Evolutionary conservation across 352 stramenopile genomes (phyloP), one percentile per base, ranked within the genome.

Genomic region (Phytophthora meadii): DNA sequence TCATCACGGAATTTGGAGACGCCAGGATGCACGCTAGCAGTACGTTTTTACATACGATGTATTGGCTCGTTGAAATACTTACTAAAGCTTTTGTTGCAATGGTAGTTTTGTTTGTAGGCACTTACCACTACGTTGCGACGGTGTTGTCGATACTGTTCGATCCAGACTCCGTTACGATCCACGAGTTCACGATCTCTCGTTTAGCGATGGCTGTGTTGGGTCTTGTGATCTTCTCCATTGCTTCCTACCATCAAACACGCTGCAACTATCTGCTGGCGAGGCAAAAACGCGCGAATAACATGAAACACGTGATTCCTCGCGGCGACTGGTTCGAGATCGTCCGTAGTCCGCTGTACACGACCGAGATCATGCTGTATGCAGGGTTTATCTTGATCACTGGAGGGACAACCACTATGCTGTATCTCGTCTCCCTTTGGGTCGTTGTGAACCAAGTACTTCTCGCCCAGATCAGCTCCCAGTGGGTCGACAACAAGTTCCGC

Each of bases 291-390:
- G 67, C 53, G 11, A 84, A 77, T 50, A 65, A 61, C 22, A 73
- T 77, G 50, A 72, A 79, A 44, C 65, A 93, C 60, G 79, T 87
- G 34, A 52, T 91, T 9, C 82, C 84, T 19, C 67, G 57, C 5
- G 84, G 84, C 10, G 79, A 86, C 46, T 93, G 84, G 82, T 91
- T 90, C 57, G 61, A 88, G 37, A 25, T 40, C n/a, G 79, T 90
- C 51, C 81, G 78, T 15, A 87, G 79, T 58, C 82, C 84, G 7
- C 74, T 90, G 9, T 91, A 91, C 63, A 70, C 81, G 30, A 61
- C 82, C 8, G 84, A 93, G 39, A 66, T 90, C 32, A 73, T 89
- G 44, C 72, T 93, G 15, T 93, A 93, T 52, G 41, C 77, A 8
- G 68, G 57, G 1, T 83, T 90, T n/a, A 36, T 76, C 11, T 30